These are phyloP conservation scores for Chaetomium tenue DNA, from an alignment of 495 filamentous ascomycete species.

Conservation along the genomic window DNA sequence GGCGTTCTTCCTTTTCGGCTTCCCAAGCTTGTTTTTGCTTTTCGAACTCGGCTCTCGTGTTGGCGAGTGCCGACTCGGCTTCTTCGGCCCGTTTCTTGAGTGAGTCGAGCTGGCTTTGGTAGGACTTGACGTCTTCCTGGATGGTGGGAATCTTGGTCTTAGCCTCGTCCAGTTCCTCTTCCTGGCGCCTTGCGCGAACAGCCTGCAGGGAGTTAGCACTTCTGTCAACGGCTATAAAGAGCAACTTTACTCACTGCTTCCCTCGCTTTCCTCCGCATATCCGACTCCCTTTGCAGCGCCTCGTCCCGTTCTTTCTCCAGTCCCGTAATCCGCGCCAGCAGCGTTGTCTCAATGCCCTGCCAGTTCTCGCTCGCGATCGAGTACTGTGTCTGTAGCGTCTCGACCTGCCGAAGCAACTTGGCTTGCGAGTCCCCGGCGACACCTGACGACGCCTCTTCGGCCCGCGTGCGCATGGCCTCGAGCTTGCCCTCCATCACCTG, in stretches of 20 bases:
- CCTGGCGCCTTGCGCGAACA: constrained; percentile 67
- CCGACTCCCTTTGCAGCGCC: constrained; percentile 73
- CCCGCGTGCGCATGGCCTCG: constrained; percentile 77
- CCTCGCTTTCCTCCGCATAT: constrained; percentile 79
- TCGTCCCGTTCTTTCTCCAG: constrained; percentile 92
- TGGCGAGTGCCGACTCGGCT: constrained; percentile 59
- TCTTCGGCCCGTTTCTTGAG: constrained; percentile 63
- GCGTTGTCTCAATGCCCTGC: constrained; percentile 87
- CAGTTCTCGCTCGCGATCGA: constrained; percentile 93
- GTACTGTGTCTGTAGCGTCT: constrained; percentile 95
- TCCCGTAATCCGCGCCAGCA: constrained; percentile 67
- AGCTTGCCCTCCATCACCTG: constrained; percentile 83
- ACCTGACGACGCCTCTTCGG: constrained; percentile 87
- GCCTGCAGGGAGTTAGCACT: constrained; percentile 51
- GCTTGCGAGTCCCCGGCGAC: constrained; percentile 78
- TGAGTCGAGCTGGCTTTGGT: constrained; percentile 61
- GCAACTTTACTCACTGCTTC: constrained; percentile 62
- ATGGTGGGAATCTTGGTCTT: constrained; percentile 63
- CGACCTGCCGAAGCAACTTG: constrained; percentile 88
- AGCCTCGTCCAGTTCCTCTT: constrained; percentile 78
- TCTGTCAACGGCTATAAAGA: constrained; percentile 22
- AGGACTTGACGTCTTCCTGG: constrained; percentile 53
- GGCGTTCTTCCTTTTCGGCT: constrained; percentile 67
- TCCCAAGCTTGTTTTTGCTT: constrained; percentile 60
- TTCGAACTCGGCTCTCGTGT: constrained; percentile 47